Conservation (phyloP, 1,284 basidiomycete genomes). For the Taiwanofungus camphoratus region DNA sequence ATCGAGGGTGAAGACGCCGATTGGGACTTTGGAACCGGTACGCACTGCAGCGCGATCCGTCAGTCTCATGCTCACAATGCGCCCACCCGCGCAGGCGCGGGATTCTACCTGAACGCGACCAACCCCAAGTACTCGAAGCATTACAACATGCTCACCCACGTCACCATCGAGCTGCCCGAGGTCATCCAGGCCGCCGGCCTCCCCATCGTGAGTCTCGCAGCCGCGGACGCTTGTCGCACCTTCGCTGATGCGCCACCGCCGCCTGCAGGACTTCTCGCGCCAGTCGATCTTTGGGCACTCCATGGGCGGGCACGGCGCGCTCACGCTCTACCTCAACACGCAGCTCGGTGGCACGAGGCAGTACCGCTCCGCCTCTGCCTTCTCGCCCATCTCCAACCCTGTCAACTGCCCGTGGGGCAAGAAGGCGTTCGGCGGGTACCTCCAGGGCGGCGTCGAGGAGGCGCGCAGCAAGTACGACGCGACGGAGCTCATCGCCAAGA, state of each 20-base stretch:
- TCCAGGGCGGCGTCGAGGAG: conserved; percentile 74
- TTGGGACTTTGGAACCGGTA: conserved; percentile 89
- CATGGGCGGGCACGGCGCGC: conserved; percentile 93
- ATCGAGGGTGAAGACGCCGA: conserved; percentile 82
- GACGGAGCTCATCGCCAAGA: conserved; percentile 70
- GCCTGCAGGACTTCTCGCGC: conserved; percentile 55
- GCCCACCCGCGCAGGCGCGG: conserved; percentile 54
- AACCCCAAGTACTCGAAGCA: conserved; percentile 73
- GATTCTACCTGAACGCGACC: conserved; percentile 92
- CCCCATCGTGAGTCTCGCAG: conserved; percentile 46
- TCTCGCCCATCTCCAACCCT: conserved; percentile 90
- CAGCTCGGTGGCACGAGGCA: conserved; percentile 37
- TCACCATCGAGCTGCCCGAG: conserved; percentile 78
- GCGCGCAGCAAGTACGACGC: conserved; percentile 79
- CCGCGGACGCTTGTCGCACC: neutral
- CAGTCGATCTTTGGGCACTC: conserved; percentile 85
- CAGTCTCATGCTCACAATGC: neutral
- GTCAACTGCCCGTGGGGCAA: conserved; percentile 86
- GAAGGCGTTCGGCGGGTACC: conserved; percentile 91
- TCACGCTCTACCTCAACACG: conserved; percentile 84
- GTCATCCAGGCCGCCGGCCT: conserved; percentile 66
- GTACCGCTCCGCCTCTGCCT: conserved; percentile 90
- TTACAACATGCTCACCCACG: conserved; percentile 88
- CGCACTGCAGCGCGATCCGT: conserved; percentile 11
- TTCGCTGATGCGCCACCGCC: neutral